phyloP scores from a whole-genome alignment of 2,329 filamentous ascomycete species.

The Chalaropsis thielavioides region DNA sequence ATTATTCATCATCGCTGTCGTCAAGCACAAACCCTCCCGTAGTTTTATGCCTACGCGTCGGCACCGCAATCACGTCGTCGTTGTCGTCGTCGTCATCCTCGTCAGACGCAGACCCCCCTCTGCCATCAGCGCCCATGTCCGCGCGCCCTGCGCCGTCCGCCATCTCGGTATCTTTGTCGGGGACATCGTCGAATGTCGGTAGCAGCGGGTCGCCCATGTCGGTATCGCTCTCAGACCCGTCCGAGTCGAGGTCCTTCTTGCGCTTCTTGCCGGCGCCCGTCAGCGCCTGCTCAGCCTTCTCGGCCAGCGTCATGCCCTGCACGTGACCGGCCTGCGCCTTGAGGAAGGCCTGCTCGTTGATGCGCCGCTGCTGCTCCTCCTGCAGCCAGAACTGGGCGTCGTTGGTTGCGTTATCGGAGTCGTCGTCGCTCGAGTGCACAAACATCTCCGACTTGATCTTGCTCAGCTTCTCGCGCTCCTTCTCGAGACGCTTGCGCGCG shows the following conservation, averaged over 20 bases:
- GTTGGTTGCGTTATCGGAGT: conserved; percentile 64
- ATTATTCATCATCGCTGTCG: conserved; percentile 10
- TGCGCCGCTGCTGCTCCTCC: conserved; percentile 41
- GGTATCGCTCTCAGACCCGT: conserved; percentile 8
- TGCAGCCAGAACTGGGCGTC: conserved; percentile 58
- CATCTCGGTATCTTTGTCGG: conserved; percentile 2
- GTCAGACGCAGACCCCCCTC: background rate
- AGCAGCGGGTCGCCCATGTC: conserved; percentile 13
- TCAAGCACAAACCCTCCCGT: conserved; percentile 16
- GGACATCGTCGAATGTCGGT: conserved; percentile 7
- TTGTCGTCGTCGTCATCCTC: conserved; percentile 10
- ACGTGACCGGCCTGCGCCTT: background rate
- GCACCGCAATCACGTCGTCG: background rate
- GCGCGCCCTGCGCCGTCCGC: background rate
- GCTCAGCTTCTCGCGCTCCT: conserved; percentile 58
- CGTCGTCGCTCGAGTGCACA: conserved; percentile 75
- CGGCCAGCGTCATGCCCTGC: background rate
- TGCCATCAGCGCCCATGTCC: background rate
- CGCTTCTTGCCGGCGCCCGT: conserved; percentile 7
- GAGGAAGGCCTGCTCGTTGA: conserved; percentile 16
- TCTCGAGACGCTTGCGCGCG: conserved; percentile 46
- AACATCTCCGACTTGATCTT: conserved; percentile 76
- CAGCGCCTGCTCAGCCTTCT: background rate
- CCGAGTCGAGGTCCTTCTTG: conserved; percentile 11
- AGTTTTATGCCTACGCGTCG: conserved; percentile 3